These are phyloP conservation scores for Alternaria gansuensis DNA, from an alignment of 2,329 filamentous ascomycete genomes.

Conservation along the genomic window DNA sequence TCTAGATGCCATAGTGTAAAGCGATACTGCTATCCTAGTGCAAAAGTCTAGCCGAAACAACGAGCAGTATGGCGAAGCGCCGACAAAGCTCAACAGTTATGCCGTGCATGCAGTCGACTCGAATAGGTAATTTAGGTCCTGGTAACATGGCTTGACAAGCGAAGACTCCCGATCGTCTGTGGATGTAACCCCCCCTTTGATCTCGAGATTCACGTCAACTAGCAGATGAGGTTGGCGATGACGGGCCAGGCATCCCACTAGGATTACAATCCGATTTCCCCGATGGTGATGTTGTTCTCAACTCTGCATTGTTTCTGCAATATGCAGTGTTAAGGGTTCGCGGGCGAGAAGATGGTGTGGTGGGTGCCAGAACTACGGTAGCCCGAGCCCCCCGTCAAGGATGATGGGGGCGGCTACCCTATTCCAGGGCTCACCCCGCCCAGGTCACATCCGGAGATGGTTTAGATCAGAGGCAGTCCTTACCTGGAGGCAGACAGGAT, in stretches of 20 bases:
- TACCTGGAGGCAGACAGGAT: slow-evolving; percentile 15
- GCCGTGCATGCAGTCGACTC: slow-evolving; percentile 17
- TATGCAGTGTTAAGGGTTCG: slow-evolving; percentile 21
- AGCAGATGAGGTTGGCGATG: background rate
- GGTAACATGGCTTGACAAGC: slow-evolving; percentile 17
- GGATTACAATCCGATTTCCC: slow-evolving; percentile 25
- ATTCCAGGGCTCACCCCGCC: slow-evolving; percentile 22
- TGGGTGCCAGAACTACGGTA: slow-evolving; percentile 25
- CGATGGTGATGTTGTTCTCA: slow-evolving; percentile 25
- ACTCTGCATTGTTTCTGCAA: slow-evolving; percentile 19
- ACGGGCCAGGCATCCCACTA: slow-evolving; percentile 13
- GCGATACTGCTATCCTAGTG: slow-evolving; percentile 7
- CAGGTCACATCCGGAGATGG: slow-evolving; percentile 21
- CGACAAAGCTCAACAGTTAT: slow-evolving; percentile 24
- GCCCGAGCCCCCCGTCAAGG: slow-evolving; percentile 35
- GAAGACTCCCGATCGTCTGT: slow-evolving; percentile 7
- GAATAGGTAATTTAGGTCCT: slow-evolving; percentile 12
- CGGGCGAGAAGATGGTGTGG: slow-evolving; percentile 25
- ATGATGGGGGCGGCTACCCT: slow-evolving; percentile 29
- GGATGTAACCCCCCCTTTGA: slow-evolving; percentile 2
- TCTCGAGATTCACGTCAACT: slow-evolving; percentile 2
- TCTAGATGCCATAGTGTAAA: slow-evolving; percentile 27
- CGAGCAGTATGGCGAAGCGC: slow-evolving; percentile 37
- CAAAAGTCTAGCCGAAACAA: slow-evolving; percentile 26
- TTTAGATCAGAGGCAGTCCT: slow-evolving; percentile 26